Evolutionary conservation across 2,329 filamentous ascomycete genomes (phyloP).

Genomic region (Bipolaris zeicola): DNA sequence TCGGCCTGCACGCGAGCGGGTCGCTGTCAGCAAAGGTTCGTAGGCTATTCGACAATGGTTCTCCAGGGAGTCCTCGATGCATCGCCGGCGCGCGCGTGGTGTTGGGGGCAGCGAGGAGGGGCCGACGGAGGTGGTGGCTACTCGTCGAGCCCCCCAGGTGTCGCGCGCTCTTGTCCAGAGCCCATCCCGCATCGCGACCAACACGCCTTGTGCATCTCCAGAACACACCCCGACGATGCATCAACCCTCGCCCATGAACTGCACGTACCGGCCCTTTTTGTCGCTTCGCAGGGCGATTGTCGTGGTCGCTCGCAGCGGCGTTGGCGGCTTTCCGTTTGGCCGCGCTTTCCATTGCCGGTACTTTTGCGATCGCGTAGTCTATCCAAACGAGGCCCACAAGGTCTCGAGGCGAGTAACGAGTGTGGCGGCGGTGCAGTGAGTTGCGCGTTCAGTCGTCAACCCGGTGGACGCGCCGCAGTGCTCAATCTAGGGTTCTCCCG

Average conservation of each 20-base stretch:
- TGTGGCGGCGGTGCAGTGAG: constrained; percentile 41
- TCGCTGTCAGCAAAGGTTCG: constrained; percentile 34
- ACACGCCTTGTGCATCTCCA: constrained; percentile 22
- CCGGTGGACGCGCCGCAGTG: constrained; percentile 30
- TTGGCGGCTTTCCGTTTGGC: constrained; percentile 63
- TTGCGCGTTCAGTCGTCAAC: constrained; percentile 35
- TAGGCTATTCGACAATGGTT: not conserved
- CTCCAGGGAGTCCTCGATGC: constrained; percentile 12
- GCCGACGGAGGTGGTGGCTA: constrained; percentile 33
- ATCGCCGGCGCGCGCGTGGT: constrained; percentile 35
- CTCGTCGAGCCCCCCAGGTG: constrained; percentile 44
- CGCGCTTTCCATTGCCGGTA: constrained; percentile 49
- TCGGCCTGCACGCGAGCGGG: constrained; percentile 34
- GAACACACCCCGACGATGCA: constrained; percentile 31
- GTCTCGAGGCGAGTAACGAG: constrained; percentile 20
- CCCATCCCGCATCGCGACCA: constrained; percentile 40
- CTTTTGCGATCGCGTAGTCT: constrained; percentile 40
- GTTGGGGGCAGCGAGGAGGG: constrained; percentile 38
- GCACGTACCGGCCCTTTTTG: constrained; percentile 64
- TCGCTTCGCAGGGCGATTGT: constrained; percentile 63
- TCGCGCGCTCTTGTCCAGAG: constrained; percentile 38
- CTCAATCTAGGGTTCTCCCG: constrained; percentile 17
- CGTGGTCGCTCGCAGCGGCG: constrained; percentile 56
- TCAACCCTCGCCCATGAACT: constrained; percentile 22
- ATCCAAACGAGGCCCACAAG: constrained; percentile 23